A percentile compares a stretch with the other conserved stretches of the same genome.
Evolutionary conservation across 2,329 filamentous ascomycete species (phyloP).

Genomic region (Dichotomopilus funicola): DNA sequence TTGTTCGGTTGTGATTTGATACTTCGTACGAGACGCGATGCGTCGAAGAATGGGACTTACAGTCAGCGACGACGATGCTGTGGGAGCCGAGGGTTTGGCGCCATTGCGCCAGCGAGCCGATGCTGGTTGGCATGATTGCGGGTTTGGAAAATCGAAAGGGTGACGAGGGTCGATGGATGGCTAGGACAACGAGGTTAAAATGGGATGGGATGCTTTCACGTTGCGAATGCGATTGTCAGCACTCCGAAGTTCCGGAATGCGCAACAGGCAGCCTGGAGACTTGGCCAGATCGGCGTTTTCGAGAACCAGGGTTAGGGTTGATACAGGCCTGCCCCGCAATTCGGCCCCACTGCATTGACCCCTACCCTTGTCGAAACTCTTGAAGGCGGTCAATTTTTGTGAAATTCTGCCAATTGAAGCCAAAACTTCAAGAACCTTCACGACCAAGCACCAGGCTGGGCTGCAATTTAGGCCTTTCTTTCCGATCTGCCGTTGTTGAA

Average conservation of each 20-base stretch:
- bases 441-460: not conserved
- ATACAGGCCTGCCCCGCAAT: too few relatives aligned
- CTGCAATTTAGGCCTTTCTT: not conserved
- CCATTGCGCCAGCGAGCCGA: conserved; percentile 65
- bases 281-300: conserved; percentile 21
- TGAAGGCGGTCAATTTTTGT: conserved; percentile 24
- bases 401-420: conserved; percentile 16
- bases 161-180: too few relatives aligned
- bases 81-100: conserved; percentile 63
- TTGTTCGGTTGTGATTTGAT: not conserved
- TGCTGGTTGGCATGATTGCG: conserved; percentile 35
- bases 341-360: too few relatives aligned
- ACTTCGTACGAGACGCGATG: not conserved
- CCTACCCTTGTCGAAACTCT: not conserved
- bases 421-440: conserved; percentile 13
- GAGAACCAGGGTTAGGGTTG: conserved; percentile 8
- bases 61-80: conserved; percentile 81
- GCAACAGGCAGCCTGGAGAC: conserved; percentile 13
- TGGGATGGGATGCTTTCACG: not conserved
- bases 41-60: conserved; percentile 45
- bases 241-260: not conserved
- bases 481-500: not conserved
- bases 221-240: conserved; percentile 16
- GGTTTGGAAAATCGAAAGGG: too few relatives aligned
- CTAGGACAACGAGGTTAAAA: too few relatives aligned